A percentile compares a stretch with the other conserved stretches of the same genome.
These are phyloP conservation scores for Tricholoma sp. DNA, from an alignment of 768 basidiomycete species.

Conservation along the genomic window DNA sequence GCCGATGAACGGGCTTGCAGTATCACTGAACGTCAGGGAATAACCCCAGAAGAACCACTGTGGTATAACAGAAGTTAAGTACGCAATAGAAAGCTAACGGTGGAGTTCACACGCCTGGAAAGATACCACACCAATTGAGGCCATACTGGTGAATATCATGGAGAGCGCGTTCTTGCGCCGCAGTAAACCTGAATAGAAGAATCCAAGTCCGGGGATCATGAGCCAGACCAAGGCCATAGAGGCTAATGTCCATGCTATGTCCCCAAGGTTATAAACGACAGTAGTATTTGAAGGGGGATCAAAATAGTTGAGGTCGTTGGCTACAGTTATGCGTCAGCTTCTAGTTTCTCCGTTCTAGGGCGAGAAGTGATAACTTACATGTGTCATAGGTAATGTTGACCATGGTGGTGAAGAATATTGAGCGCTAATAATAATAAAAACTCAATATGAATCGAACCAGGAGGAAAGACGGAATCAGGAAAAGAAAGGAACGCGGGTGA, in stretches of 20 bases:
- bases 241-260: conserved; percentile 54
- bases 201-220: conserved; percentile 83
- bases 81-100: neutral
- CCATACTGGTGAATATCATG: conserved; percentile 80
- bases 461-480: neutral
- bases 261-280: conserved; percentile 42
- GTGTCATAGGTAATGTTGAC: conserved; percentile 27
- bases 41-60: conserved; percentile 99
- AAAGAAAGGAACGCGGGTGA: neutral
- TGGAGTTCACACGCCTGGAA: conserved; percentile 64
- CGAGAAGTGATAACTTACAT: conserved; percentile 15
- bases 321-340: conserved; percentile 17
- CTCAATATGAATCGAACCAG: neutral
- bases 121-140: conserved; percentile 71
- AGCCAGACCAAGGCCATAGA: conserved; percentile 80
- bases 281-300: conserved; percentile 23
- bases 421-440: neutral
- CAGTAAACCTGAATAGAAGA: conserved; percentile 88
- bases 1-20: conserved; percentile 73
- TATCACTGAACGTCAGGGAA: conserved; percentile 86
- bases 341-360: neutral
- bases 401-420: conserved; percentile 18
- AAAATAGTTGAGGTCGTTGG: conserved; percentile 30
- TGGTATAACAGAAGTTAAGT: conserved; percentile 1
- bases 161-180: conserved; percentile 91